Evolutionary conservation across 2,329 filamentous ascomycete genomes (phyloP).

Genomic region (Leptographium radiaticola): DNA sequence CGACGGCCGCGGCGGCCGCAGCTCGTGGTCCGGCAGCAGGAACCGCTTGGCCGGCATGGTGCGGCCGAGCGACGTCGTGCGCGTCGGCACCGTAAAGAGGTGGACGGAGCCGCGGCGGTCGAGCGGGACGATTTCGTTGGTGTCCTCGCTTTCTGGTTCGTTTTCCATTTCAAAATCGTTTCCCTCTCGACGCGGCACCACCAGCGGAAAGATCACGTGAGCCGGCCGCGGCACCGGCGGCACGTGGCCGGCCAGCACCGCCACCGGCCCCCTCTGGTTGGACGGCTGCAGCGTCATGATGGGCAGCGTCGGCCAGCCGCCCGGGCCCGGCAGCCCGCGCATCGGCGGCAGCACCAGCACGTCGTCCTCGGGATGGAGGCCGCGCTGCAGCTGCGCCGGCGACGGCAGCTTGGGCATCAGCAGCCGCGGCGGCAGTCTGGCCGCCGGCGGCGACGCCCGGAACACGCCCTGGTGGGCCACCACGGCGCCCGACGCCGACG

Average conservation of each 20-base stretch:
- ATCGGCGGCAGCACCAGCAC: neutral
- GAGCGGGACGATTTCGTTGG: neutral
- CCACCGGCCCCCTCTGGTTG: neutral
- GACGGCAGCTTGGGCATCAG: neutral
- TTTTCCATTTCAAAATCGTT: neutral
- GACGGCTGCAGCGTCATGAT: neutral
- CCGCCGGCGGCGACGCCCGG: neutral
- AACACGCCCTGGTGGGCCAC: neutral
- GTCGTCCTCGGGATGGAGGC: neutral
- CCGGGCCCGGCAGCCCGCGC: neutral
- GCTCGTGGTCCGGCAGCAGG: neutral
- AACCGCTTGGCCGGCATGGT: neutral
- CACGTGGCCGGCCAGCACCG: neutral
- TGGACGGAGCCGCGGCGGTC: neutral
- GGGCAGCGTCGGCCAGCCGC: neutral
- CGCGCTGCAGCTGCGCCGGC: neutral
- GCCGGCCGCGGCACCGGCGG: neutral
- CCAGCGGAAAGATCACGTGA: neutral
- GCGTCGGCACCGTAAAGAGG: neutral
- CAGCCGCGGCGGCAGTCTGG: neutral
- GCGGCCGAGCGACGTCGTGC: neutral
- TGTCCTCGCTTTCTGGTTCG: neutral
- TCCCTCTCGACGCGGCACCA: neutral
- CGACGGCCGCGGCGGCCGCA: neutral
- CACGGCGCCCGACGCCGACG: neutral